Evolutionary conservation across 2,329 filamentous ascomycete species (phyloP), one percentile per base, ranked within the genome.

Genomic region (Penicillium oxalicum): DNA sequence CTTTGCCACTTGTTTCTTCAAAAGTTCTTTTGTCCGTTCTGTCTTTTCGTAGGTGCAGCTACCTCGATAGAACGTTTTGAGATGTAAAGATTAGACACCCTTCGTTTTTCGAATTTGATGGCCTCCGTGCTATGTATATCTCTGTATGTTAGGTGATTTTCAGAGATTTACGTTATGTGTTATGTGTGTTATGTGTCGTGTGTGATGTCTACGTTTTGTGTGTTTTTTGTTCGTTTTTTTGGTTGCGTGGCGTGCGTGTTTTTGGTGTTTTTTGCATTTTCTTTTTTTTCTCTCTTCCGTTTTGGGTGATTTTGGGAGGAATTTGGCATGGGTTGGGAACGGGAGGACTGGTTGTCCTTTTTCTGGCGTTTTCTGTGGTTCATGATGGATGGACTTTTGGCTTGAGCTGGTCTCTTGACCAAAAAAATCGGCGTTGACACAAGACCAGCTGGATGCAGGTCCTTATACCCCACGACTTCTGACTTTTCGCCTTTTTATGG

Each of bases 71-170:
- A 60, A 60, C 49, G 54, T 35, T 32, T 32, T 55, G 52, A 58
- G 54, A 51, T 58, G 57, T 57, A 63, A 67, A 67, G 65, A 67
- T 61, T 66, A 67, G 64, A 67, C 63, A 67, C 65, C 66, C 50
- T 64, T 58, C 58, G 56, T 63, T 61, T 60, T 50, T 62, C 63
- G 58, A 64, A 64, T 56, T 56, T 50, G 50, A 66, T 59, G 61
- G 62, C 54, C 18, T 39, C 54, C 55, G 56, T 66, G 56, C 56
- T 60, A 55, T 64, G 60, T 60, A 59, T 63, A 50, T 60, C 51
- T 63, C 51, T 63, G 53, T 62, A 53, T 58, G 45, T 46, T 53
- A 52, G 53, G 49, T 49, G 49, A 47, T 43, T 60, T 51, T 61
- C 36, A 39, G 35, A 32, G 43, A 40, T 55, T 29, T 49, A 48